Base-by-base conservation (phyloP, 768 basidiomycete genomes). In the Amanita molliuscula region DNA sequence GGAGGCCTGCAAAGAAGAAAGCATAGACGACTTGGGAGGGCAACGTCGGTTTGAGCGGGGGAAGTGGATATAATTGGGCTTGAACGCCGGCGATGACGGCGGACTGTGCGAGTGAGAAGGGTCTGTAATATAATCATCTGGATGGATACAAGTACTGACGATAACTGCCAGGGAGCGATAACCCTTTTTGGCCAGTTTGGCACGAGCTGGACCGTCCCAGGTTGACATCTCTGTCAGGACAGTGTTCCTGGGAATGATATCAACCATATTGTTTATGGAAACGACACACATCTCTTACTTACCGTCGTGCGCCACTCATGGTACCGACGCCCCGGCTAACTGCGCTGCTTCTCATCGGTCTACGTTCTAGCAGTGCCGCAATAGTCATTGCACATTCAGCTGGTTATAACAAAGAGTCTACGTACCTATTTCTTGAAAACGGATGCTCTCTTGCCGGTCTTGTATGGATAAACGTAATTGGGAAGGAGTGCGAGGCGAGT, bases 81-180 rank as follows among this genome's bases (percentile, higher is more conserved):
- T 50, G 48, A 4, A 50, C 40, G 41, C 40, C 48, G 6, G 48
- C 48, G 15, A 50, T 42, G 31, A 50, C 33, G 13, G 48, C 43
- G n/a, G 29, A 41, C 48, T 50, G 36, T 20, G 13, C 4, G 13
- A 25, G 18, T n/a, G 29, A 29, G 15, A n/a, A 33, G 15, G 11
- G 37, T 20, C 35, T 8, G 26, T 40, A 13, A 6, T n/a, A 18
- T 23, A 6, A 41, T 20, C 20, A n/a, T 29, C 15, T 11, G 20
- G 21, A n/a, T 16, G 5, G 3, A 44, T 16, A 26, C 25, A 23
- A 7, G 18, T 16, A 34, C 44, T 46, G 4, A 46, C 44, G 29
- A 46, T 29, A 9, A 49, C 0, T 15, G 36, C 29, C 7, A 49
- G 26, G 15, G 48, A 9, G 8, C 6, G 26, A 23, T 49, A 49